These are phyloP conservation scores for Saururus chinensis DNA, from an alignment of 164 flowering plant genomes.

Conservation along the genomic window DNA sequence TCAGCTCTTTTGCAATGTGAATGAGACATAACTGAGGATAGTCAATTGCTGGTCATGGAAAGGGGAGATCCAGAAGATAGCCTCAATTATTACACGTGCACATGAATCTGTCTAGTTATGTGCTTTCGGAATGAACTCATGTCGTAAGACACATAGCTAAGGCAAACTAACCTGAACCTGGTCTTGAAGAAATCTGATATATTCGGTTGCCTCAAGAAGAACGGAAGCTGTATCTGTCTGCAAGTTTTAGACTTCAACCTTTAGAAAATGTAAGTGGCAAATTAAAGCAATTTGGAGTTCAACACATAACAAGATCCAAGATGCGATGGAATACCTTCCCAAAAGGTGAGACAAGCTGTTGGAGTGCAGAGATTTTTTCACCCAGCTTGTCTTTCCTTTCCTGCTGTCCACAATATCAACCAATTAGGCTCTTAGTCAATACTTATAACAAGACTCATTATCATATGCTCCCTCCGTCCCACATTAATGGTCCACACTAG, in stretches of 20 bases:
- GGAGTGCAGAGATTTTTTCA: slow-evolving; percentile 59
- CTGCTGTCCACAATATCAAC: slow-evolving; percentile 33
- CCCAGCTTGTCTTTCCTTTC: slow-evolving; percentile 80
- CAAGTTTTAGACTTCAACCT: background rate
- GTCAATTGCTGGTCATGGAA: background rate
- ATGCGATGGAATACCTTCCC: slow-evolving; percentile 51
- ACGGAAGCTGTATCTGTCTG: slow-evolving; percentile 97
- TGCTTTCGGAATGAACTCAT: too few relatives aligned
- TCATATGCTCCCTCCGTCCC: too few relatives aligned
- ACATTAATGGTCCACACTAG: too few relatives aligned
- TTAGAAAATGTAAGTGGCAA: background rate
- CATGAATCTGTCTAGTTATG: too few relatives aligned
- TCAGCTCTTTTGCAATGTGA: background rate
- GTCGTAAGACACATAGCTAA: too few relatives aligned
- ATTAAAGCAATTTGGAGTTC: background rate
- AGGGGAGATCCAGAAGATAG: too few relatives aligned
- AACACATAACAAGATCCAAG: background rate
- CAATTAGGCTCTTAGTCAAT: too few relatives aligned
- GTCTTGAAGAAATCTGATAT: slow-evolving; percentile 79
- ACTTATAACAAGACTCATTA: too few relatives aligned
- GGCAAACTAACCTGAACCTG: slow-evolving; percentile 62
- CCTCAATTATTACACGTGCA: too few relatives aligned
- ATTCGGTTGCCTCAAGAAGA: slow-evolving; percentile 74
- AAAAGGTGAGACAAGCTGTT: slow-evolving; percentile 87
- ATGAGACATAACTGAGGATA: background rate